phyloP scores from a whole-genome alignment of 345 rosid genomes.

The Acer saccharum region DNA sequence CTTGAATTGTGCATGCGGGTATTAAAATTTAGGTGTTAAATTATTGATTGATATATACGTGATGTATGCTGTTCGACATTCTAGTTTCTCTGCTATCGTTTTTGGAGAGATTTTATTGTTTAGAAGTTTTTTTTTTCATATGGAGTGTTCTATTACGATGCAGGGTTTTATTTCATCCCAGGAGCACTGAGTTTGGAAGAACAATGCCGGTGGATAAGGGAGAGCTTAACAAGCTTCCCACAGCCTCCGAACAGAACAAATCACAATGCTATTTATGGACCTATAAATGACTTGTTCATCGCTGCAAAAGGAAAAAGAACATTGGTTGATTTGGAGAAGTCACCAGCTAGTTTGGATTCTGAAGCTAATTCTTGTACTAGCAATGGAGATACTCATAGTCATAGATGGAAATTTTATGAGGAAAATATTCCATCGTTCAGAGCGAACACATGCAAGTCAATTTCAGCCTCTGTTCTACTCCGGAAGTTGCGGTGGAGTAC shows the following conservation, averaged over 20 bases:
- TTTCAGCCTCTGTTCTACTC: constrained; percentile 52
- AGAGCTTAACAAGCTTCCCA: constrained; percentile 67
- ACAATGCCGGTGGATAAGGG: constrained; percentile 83
- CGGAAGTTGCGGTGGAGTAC: constrained; percentile 95
- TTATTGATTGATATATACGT: not conserved
- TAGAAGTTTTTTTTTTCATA: not conserved
- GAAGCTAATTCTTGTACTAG: constrained; percentile 25
- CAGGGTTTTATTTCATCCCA: constrained; percentile 85
- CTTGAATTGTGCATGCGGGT: not conserved
- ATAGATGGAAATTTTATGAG: constrained; percentile 63
- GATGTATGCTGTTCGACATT: not conserved
- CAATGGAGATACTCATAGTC: constrained; percentile 24
- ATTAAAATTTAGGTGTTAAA: not conserved
- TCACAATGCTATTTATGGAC: constrained; percentile 84
- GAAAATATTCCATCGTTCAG: constrained; percentile 30
- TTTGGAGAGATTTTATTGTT: not conserved
- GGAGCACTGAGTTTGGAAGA: constrained; percentile 73
- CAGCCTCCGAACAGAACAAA: constrained; percentile 95
- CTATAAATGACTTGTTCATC: constrained; percentile 57
- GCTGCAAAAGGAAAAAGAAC: constrained; percentile 62
- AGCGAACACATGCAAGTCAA: constrained; percentile 43
- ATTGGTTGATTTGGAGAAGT: constrained; percentile 44
- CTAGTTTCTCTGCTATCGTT: not conserved
- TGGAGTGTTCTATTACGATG: constrained; percentile 4
- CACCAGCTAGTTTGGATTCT: constrained; percentile 25